Evolutionary conservation across 2,329 filamentous ascomycete genomes (phyloP).

Genomic region (Colletotrichum filicis): DNA sequence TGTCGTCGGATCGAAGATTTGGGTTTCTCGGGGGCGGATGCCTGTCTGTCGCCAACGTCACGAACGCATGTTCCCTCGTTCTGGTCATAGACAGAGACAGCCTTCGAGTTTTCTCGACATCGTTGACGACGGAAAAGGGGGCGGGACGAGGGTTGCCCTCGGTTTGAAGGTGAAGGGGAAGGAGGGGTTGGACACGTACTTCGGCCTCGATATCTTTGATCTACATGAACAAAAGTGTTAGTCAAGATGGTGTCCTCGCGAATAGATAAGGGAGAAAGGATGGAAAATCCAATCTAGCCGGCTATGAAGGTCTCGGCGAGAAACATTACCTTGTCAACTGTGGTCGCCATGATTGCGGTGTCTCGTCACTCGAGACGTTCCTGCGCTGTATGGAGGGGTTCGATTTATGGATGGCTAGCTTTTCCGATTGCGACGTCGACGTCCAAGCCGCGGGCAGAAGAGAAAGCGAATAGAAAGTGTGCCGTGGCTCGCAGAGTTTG

Average conservation of each 20-base stretch:
- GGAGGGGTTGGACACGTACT: conserved; percentile 62
- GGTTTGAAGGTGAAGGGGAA: conserved; percentile 23
- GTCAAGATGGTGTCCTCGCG: conserved; percentile 40
- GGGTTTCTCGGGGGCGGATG: background rate
- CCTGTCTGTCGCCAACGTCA: background rate
- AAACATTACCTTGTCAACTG: conserved; percentile 86
- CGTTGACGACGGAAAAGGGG: conserved; percentile 5
- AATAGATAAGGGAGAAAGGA: background rate
- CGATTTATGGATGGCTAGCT: background rate
- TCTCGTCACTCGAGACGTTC: conserved; percentile 21
- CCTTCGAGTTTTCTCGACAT: background rate
- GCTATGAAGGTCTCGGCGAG: background rate
- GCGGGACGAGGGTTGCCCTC: conserved; percentile 6
- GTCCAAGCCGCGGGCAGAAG: background rate
- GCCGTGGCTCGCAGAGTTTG: background rate
- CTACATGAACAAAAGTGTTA: conserved; percentile 56
- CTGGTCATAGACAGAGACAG: background rate
- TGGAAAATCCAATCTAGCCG: background rate
- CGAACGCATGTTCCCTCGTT: background rate
- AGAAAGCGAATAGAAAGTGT: background rate
- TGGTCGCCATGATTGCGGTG: conserved; percentile 85
- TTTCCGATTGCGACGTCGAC: background rate
- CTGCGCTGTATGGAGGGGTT: background rate
- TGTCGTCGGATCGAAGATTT: background rate
- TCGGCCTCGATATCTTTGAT: conserved; percentile 98